Evolutionary conservation across 257 asterid genomes (phyloP).

Genomic region (Oldenlandia corymbosa): DNA sequence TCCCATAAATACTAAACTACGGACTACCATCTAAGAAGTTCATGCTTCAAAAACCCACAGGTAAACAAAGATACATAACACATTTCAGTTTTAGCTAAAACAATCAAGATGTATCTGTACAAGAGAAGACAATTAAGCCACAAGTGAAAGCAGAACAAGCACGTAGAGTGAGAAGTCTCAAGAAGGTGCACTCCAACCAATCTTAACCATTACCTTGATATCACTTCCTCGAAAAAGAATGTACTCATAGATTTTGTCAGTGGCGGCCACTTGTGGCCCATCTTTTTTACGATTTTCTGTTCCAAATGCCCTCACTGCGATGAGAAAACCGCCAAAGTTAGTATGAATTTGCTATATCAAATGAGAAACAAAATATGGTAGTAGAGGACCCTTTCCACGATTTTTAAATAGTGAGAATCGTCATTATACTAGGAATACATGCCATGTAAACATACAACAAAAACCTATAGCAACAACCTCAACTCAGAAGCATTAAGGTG

Average conservation of each 20-base stretch:
- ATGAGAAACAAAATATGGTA: too few relatives aligned
- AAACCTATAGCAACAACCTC: neutral
- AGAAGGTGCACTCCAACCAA: constrained; percentile 2
- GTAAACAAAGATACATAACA: too few relatives aligned
- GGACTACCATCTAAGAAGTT: too few relatives aligned
- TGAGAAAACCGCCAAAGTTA: neutral
- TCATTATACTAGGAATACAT: too few relatives aligned
- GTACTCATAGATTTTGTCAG: constrained; percentile 84
- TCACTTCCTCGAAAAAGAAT: constrained; percentile 93
- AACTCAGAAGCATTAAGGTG: neutral
- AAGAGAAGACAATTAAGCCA: neutral
- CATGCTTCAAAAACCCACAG: neutral
- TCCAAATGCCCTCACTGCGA: constrained; percentile 89
- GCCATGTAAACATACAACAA: neutral
- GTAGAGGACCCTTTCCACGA: too few relatives aligned
- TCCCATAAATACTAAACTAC: too few relatives aligned
- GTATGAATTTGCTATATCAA: neutral
- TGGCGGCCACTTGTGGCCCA: constrained; percentile 86
- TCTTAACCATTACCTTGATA: constrained; percentile 65
- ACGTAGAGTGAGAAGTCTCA: neutral
- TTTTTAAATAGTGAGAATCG: too few relatives aligned
- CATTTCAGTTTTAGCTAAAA: neutral
- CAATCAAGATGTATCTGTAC: neutral
- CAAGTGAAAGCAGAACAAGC: neutral
- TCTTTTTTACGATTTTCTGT: constrained; percentile 94